Evolutionary conservation across 495 filamentous ascomycete genomes (phyloP), one percentile per base, ranked within the genome.

Genomic region (Cladorrhinum samala): DNA sequence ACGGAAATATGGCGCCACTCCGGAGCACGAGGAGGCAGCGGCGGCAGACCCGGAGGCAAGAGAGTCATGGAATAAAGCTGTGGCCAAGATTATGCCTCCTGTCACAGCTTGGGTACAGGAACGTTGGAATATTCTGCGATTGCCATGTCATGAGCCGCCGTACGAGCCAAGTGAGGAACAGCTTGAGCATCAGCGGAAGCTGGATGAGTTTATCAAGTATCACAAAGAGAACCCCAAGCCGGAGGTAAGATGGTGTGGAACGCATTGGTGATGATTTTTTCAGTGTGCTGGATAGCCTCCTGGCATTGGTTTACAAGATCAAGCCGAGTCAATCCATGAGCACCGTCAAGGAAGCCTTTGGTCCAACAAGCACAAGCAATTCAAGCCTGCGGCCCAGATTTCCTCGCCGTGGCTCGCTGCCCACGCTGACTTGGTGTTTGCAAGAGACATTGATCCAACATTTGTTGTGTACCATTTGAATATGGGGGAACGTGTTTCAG

Each of bases 51-150:
- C 51, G 20, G 46, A 14, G 49, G 56, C 50, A 21, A 57, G 39
- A 46, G 55, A 55, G 49, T 61, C 58, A 54, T 66, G 63, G 63
- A 17, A 17, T n/a, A 14, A 47, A 18, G 45, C 51, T 0, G 24
- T 61, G 42, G 60, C 53, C 1, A 45, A 52, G 38, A 54, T 56
- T 37, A 66, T 56, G 63, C 63, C 63, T 23, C 60, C 60, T 9
- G 58, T 58, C 41, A 59, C 49, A 20, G 55, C 55, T 30, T 66
- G 60, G 63, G 53, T 46, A 23, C 58, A 63, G 49, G 60, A 66
- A 53, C 63, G 60, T 50, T 66, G 60, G 63, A 56, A 63, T 39
- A 52, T 66, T 27, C 21, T 16, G 25, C 1, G 0, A 6, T 25
- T 40, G 11, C 58, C 55, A 37, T 23, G 50, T 44, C 58, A 45